Percentiles rank a stretch among this genome's conserved stretches.
Conservation (phyloP, 1,284 basidiomycete genomes). For the Chiua sp. region DNA sequence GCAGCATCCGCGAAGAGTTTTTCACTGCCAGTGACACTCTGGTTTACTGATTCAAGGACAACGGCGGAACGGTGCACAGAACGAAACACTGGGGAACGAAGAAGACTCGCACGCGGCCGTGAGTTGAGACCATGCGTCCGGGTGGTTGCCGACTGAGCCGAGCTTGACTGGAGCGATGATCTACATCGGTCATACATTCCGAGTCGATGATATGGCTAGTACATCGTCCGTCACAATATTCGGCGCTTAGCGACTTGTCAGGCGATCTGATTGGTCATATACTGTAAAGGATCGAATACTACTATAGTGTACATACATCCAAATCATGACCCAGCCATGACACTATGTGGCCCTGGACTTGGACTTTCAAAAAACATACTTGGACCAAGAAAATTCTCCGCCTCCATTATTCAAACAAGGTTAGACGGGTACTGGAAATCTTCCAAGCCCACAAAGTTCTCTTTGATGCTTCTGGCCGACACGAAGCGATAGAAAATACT, state of each 20-base stretch:
- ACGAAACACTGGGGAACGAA: neutral
- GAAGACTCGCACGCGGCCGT: neutral
- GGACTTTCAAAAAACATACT: neutral
- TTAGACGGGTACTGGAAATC: conserved; percentile 89
- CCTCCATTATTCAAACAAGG: conserved; percentile 53
- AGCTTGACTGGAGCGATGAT: neutral
- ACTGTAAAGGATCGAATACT: too few relatives aligned
- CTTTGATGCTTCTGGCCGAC: conserved; percentile 94
- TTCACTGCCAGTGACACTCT: conserved; percentile 11
- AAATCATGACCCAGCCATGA: too few relatives aligned
- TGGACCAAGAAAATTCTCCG: too few relatives aligned
- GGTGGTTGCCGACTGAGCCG: too few relatives aligned
- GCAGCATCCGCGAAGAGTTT: conserved; percentile 77
- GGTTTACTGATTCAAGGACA: neutral
- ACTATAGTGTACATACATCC: too few relatives aligned
- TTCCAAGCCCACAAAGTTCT: conserved; percentile 86
- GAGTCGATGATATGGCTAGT: neutral
- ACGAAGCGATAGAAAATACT: conserved; percentile 91
- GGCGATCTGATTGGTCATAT: too few relatives aligned
- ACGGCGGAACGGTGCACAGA: neutral
- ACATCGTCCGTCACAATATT: too few relatives aligned
- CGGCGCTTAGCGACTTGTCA: neutral
- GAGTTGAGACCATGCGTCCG: neutral
- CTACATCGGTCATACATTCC: neutral
- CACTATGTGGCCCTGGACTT: too few relatives aligned